A percentile compares a stretch with the other conserved stretches of the same genome.
Evolutionary conservation across 139 green algal genomes (phyloP).

Genomic region (Edaphochlamys debaryana): DNA sequence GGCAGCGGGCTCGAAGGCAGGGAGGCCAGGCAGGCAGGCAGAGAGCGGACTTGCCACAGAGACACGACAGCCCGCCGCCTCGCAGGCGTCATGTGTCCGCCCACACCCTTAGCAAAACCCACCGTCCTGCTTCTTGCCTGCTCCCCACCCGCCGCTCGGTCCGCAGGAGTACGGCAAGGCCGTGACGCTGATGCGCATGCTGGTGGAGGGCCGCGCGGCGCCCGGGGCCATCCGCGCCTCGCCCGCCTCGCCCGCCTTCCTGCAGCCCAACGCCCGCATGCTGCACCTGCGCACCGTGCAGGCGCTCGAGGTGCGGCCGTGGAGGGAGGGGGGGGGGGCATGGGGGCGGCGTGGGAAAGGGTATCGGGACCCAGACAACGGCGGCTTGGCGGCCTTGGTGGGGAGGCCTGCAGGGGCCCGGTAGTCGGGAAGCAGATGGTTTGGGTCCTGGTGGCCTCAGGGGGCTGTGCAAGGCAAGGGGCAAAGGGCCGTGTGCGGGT

Average conservation of each 20-base stretch:
- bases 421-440: too few relatives aligned
- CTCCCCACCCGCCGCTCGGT: neutral
- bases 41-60: too few relatives aligned
- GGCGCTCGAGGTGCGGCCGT: slow-evolving; percentile 9
- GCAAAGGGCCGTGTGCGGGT: too few relatives aligned
- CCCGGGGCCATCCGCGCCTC: slow-evolving; percentile 24
- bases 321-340: too few relatives aligned
- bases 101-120: too few relatives aligned
- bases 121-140: too few relatives aligned
- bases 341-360: neutral
- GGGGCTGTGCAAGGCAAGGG: too few relatives aligned
- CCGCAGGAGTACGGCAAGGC: slow-evolving; percentile 32
- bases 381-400: neutral
- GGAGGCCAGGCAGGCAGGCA: too few relatives aligned
- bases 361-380: too few relatives aligned
- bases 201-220: slow-evolving; percentile 21
- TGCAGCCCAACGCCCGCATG: slow-evolving; percentile 6
- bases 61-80: too few relatives aligned
- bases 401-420: neutral
- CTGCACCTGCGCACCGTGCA: slow-evolving; percentile 11
- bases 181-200: slow-evolving; percentile 3
- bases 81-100: too few relatives aligned
- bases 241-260: slow-evolving; percentile 23
- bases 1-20: too few relatives aligned
- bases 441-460: neutral